phyloP scores from a whole-genome alignment of 345 rosid species.

The Camelina neglecta region DNA sequence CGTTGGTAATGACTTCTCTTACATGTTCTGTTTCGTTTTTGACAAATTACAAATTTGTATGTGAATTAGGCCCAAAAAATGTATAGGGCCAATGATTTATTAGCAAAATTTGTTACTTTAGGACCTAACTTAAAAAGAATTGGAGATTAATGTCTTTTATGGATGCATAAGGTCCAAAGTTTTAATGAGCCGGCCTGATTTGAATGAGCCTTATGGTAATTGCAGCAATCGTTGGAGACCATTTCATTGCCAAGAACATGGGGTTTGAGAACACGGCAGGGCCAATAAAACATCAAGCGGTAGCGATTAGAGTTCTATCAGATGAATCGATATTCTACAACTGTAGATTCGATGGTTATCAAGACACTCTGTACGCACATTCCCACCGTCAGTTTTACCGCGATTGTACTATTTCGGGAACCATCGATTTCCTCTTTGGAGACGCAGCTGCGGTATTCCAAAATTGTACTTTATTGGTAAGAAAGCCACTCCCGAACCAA shows the following conservation, averaged over 20 bases:
- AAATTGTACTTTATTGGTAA: constrained; percentile 61
- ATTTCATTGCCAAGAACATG: constrained; percentile 68
- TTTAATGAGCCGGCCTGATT: not conserved
- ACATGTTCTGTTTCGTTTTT: not conserved
- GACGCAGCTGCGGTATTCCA: constrained; percentile 70
- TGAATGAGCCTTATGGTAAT: not conserved
- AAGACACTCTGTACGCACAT: constrained; percentile 74
- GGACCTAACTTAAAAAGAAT: not conserved
- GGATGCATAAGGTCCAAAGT: not conserved
- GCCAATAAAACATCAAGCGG: constrained; percentile 71
- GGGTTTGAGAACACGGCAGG: constrained; percentile 85
- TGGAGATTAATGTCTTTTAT: not conserved
- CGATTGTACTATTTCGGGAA: constrained; percentile 74
- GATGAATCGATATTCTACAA: constrained; percentile 72
- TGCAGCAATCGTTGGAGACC: constrained; percentile 55
- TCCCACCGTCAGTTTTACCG: constrained; percentile 89
- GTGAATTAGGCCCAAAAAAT: not conserved
- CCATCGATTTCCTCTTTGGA: constrained; percentile 81
- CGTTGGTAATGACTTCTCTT: constrained; percentile 53
- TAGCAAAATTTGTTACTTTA: not conserved
- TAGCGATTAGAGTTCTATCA: constrained; percentile 62
- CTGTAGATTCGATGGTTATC: constrained; percentile 76
- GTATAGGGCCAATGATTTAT: not conserved
- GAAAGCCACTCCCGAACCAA: constrained; percentile 62
- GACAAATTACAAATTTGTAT: not conserved